Conservation (phyloP, 2,329 filamentous ascomycete species). For the Penicillium sp. region DNA sequence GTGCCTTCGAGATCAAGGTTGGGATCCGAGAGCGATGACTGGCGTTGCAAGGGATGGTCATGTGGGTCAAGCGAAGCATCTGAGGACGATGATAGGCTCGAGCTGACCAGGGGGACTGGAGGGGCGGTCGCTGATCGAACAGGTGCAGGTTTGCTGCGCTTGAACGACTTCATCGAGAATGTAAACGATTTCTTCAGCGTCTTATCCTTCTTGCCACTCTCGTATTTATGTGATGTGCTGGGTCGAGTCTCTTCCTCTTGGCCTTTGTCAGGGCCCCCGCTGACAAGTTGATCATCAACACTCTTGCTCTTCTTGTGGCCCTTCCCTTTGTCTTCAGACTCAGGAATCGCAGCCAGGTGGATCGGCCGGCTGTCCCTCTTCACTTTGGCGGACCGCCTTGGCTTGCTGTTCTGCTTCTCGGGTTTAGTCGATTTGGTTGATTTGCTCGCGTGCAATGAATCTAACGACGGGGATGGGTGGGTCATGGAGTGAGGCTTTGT, state of each 20-base stretch:
- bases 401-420: background rate
- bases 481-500: constrained; percentile 21
- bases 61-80: constrained; percentile 16
- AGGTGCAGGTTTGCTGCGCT: constrained; percentile 2
- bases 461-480: background rate
- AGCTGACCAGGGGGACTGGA: background rate
- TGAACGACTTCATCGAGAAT: constrained; percentile 14
- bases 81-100: constrained; percentile 7
- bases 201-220: constrained; percentile 1
- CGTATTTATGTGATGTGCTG: background rate
- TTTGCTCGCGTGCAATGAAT: constrained; percentile 1
- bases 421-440: background rate
- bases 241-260: background rate
- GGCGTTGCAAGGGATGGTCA: background rate
- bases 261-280: no score
- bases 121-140: constrained; percentile 4
- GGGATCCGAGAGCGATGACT: constrained; percentile 10
- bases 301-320: background rate
- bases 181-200: constrained; percentile 11
- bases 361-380: background rate
- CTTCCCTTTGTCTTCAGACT: background rate
- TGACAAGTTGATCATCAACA: background rate
- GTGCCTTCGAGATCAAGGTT: constrained; percentile 5
- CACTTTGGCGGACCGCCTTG: background rate
- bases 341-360: background rate